A percentile compares a stretch with the other conserved stretches of the same genome.
These are phyloP conservation scores for Paecilomyces formosus DNA, from an alignment of 2,329 filamentous ascomycete genomes.

Conservation along the genomic window DNA sequence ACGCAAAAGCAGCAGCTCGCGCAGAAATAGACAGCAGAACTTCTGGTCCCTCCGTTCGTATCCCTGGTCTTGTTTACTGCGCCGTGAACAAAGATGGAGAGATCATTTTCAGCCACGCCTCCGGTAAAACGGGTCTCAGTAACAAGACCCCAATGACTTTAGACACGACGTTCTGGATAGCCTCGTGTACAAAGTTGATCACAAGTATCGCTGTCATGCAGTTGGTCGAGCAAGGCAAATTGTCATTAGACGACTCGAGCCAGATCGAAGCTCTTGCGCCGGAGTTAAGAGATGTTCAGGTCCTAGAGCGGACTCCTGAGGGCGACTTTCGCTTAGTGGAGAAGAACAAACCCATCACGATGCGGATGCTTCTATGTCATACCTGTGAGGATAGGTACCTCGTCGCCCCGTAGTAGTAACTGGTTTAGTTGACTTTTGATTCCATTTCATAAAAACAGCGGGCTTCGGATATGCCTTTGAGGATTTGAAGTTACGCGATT, in stretches of 20 bases:
- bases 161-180: conserved; percentile 40
- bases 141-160: conserved; percentile 14
- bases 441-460: conserved; percentile 6
- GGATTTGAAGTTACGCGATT: conserved; percentile 35
- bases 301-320: conserved; percentile 27
- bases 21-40: neutral
- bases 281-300: conserved; percentile 42
- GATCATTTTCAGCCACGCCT: conserved; percentile 19
- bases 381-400: conserved; percentile 34
- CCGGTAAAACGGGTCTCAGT: conserved; percentile 15
- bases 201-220: conserved; percentile 49
- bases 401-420: neutral
- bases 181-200: conserved; percentile 53
- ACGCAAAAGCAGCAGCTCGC: neutral
- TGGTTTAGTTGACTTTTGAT: conserved; percentile 1
- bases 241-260: conserved; percentile 41
- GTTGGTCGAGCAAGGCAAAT: conserved; percentile 45
- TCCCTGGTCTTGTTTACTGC: conserved; percentile 11
- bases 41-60: neutral
- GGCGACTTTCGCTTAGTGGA: conserved; percentile 20
- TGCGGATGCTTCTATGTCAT: conserved; percentile 45
- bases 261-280: conserved; percentile 38
- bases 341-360: conserved; percentile 39
- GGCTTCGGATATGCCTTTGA: conserved; percentile 42
- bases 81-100: conserved; percentile 19